Percentiles rank a stretch among this genome's conserved stretches.
Evolutionary conservation across 306 rosid species (phyloP).

Genomic region (Arachis hypogaea): DNA sequence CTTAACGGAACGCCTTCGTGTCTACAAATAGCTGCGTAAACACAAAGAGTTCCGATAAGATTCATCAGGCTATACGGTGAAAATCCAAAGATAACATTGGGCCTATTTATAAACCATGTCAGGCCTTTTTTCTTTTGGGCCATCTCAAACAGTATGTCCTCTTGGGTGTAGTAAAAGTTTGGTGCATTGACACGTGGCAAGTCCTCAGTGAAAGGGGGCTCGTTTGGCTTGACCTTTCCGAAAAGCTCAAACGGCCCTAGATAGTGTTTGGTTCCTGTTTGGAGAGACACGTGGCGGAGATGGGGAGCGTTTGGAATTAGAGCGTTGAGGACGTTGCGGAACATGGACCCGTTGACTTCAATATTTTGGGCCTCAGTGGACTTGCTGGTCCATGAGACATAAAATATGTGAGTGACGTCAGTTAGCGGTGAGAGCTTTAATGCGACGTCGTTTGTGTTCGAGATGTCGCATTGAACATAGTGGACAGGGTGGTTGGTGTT

Average conservation of each 20-base stretch:
- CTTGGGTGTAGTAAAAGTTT: conserved; percentile 62
- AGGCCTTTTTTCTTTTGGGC: conserved; percentile 43
- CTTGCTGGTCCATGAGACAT: conserved; percentile 60
- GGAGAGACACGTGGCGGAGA: conserved; percentile 68
- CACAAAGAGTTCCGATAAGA: conserved; percentile 56
- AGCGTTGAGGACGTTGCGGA: conserved; percentile 49
- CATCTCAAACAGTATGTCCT: conserved; percentile 56
- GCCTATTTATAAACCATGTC: conserved; percentile 68
- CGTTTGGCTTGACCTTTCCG: conserved; percentile 46
- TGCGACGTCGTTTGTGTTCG: conserved; percentile 47
- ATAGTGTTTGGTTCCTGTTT: conserved; percentile 69
- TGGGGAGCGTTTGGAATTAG: conserved; percentile 63
- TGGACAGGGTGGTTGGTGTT: conserved; percentile 57
- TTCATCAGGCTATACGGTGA: conserved; percentile 76
- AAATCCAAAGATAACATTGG: conserved; percentile 62
- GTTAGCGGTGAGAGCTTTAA: conserved; percentile 56
- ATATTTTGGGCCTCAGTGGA: conserved; percentile 62
- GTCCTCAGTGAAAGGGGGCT: conserved; percentile 69
- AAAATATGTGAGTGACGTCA: conserved; percentile 70
- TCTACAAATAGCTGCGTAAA: conserved; percentile 74
- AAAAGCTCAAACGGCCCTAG: conserved; percentile 47
- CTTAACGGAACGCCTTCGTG: conserved; percentile 55
- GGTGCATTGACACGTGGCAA: conserved; percentile 52
- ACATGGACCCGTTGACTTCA: conserved; percentile 58
- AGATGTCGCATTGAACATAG: conserved; percentile 64